Conservation (phyloP, 139 green algal genomes). For the Auxenochlorella pyrenoidosa region DNA sequence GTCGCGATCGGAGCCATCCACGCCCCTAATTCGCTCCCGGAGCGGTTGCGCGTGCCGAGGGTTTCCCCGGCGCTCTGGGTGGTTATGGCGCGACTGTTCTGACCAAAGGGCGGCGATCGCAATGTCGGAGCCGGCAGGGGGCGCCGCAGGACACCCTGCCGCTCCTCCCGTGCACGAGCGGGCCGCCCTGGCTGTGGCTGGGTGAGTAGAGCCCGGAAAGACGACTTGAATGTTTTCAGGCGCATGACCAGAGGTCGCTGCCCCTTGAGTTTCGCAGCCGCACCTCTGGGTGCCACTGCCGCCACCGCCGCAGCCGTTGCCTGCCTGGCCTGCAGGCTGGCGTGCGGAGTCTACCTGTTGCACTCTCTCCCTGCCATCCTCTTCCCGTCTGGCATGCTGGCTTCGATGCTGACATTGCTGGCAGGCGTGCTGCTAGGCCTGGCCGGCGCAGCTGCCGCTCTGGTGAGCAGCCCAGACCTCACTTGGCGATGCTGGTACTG, state of each 20-base stretch:
- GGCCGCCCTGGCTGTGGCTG: background rate
- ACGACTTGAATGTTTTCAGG: background rate
- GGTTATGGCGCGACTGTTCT: no score
- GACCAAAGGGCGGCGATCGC: no score
- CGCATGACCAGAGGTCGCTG: background rate
- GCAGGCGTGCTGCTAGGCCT: slow-evolving; percentile 40
- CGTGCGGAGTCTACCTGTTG: slow-evolving; percentile 25
- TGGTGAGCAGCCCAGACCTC: slow-evolving; percentile 13
- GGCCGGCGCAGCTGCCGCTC: background rate
- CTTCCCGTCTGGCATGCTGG: slow-evolving; percentile 29
- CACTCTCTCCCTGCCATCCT: slow-evolving; percentile 33
- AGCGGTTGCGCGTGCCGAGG: no score
- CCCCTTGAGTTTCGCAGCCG: no score
- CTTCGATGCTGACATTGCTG: slow-evolving; percentile 20
- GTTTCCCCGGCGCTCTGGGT: no score
- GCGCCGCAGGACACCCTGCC: background rate
- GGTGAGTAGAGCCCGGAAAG: background rate
- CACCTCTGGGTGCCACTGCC: background rate
- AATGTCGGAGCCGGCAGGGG: background rate
- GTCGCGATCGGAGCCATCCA: no score
- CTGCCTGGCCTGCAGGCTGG: background rate
- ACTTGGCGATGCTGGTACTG: background rate
- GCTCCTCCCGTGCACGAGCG: background rate
- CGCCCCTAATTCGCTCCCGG: no score
- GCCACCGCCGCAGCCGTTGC: background rate